phyloP scores from a whole-genome alignment of 768 basidiomycete genomes.

The Hortiboletus flavorubellus region DNA sequence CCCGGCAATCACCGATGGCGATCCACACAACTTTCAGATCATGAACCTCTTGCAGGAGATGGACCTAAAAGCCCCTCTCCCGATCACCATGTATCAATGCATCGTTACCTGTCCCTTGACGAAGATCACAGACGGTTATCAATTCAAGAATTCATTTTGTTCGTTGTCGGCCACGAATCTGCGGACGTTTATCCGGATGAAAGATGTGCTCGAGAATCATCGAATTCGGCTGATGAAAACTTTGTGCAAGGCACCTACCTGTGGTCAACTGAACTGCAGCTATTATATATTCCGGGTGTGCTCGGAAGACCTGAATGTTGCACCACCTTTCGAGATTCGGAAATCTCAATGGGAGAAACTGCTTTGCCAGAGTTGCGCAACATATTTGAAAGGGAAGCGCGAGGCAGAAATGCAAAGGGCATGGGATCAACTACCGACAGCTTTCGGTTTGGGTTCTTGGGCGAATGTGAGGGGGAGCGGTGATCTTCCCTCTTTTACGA shows the following conservation, averaged over 20 bases:
- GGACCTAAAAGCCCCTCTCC: constrained; percentile 2
- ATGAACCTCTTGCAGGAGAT: constrained; percentile 13
- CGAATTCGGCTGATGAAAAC: neutral
- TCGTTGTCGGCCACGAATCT: constrained; percentile 6
- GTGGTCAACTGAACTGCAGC: neutral
- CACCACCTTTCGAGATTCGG: neutral
- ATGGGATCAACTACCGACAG: neutral
- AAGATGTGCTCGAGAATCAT: neutral
- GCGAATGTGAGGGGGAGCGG: neutral
- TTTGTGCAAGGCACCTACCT: neutral
- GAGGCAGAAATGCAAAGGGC: neutral
- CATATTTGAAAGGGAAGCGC: neutral
- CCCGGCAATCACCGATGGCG: neutral
- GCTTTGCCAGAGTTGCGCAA: neutral
- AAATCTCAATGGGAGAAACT: neutral
- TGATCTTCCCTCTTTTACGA: neutral
- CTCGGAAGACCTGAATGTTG: neutral
- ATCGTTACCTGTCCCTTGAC: neutral
- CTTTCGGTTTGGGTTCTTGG: constrained; percentile 10
- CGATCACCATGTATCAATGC: constrained; percentile 8
- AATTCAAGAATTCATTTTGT: neutral
- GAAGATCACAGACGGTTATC: constrained; percentile 1
- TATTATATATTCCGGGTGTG: neutral
- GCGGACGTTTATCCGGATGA: constrained; percentile 1
- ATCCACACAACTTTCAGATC: constrained; percentile 16